Conservation (phyloP, 2,329 filamentous ascomycete genomes). For the Talaromyces rugulosus region DNA sequence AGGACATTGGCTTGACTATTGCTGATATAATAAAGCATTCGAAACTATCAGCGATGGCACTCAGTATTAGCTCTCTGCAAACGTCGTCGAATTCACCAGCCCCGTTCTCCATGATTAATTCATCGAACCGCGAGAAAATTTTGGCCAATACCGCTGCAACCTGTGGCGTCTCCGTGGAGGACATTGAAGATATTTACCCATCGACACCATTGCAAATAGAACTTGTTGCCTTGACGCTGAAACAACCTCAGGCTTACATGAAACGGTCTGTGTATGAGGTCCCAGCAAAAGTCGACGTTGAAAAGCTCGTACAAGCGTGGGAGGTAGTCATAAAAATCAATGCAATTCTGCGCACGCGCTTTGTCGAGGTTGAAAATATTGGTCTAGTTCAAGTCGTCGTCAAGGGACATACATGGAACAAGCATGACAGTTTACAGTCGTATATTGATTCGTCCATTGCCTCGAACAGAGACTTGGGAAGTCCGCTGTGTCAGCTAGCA, state of each 20-base stretch:
- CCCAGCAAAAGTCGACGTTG: neutral
- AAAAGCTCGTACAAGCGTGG: neutral
- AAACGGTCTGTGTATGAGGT: slow-evolving; percentile 1
- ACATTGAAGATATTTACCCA: slow-evolving; percentile 27
- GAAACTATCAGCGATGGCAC: neutral
- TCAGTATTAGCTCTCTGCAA: neutral
- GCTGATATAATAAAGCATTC: neutral
- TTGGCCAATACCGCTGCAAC: neutral
- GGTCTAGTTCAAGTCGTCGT: slow-evolving; percentile 38
- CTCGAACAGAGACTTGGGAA: slow-evolving; percentile 26
- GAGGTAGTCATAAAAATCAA: slow-evolving; percentile 33
- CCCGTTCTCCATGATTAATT: too few relatives aligned
- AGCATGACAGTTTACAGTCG: slow-evolving; percentile 22
- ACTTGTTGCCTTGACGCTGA: slow-evolving; percentile 25
- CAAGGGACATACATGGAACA: slow-evolving; percentile 12
- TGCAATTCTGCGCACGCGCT: slow-evolving; percentile 46
- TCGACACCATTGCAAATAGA: slow-evolving; percentile 42
- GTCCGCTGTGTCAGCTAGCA: slow-evolving; percentile 29
- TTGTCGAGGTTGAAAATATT: slow-evolving; percentile 20
- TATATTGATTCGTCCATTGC: slow-evolving; percentile 10
- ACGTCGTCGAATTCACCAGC: too few relatives aligned
- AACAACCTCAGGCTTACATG: neutral
- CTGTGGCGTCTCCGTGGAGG: neutral
- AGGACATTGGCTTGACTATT: neutral
- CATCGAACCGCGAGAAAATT: too few relatives aligned